These are phyloP conservation scores for Discostella stelligeroides DNA, from an alignment of 108 stramenopile genomes.

Conservation along the genomic window DNA sequence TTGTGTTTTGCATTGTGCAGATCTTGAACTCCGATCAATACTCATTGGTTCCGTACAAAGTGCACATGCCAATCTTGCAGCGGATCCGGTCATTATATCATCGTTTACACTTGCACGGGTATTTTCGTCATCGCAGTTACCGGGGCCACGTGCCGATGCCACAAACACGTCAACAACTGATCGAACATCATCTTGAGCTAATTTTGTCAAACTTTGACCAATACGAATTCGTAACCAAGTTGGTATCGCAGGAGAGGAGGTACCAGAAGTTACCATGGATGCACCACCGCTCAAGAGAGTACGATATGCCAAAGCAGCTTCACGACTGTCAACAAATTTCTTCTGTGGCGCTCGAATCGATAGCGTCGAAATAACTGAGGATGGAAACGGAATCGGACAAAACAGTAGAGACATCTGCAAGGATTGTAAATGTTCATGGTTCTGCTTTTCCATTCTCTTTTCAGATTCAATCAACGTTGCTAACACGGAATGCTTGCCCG, in stretches of 20 bases:
- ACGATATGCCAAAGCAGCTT: conserved; percentile 48
- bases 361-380: conserved; percentile 8
- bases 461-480: conserved; percentile 1
- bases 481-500: background rate
- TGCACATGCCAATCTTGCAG: conserved; percentile 63
- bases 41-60: conserved; percentile 48
- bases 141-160: conserved; percentile 40
- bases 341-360: background rate
- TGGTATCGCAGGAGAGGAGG: conserved; percentile 34
- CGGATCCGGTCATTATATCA: conserved; percentile 56
- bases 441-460: conserved; percentile 13
- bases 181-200: conserved; percentile 58
- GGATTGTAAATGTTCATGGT: conserved; percentile 10
- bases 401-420: conserved; percentile 29
- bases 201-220: conserved; percentile 54
- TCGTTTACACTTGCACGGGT: background rate
- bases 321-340: conserved; percentile 32
- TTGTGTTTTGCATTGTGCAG: background rate
- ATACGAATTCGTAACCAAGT: conserved; percentile 69
- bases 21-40: conserved; percentile 2
- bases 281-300: conserved; percentile 45
- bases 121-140: conserved; percentile 6
- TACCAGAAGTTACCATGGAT: conserved; percentile 9
- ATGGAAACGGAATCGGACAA: conserved; percentile 18
- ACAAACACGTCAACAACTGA: conserved; percentile 81